Evolutionary conservation across 331 rosid species (phyloP).

Genomic region (Acacia pycnantha): DNA sequence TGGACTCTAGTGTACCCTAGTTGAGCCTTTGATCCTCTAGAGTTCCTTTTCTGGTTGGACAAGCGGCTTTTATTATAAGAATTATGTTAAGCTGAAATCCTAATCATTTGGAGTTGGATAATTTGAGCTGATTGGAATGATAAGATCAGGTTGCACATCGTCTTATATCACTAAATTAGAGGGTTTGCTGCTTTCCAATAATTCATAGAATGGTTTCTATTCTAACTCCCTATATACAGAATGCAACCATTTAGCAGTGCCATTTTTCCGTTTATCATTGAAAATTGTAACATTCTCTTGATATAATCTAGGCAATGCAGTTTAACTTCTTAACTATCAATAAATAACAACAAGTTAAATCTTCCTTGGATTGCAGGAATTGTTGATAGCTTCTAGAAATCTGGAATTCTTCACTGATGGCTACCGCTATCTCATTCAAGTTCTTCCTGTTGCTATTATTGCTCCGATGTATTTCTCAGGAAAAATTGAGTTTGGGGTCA

Average conservation of each 20-base stretch:
- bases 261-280: background rate
- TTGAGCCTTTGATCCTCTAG: background rate
- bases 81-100: background rate
- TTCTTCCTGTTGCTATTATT: slow-evolving; percentile 98
- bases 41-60: background rate
- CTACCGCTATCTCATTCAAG: slow-evolving; percentile 87
- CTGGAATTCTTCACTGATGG: slow-evolving; percentile 94
- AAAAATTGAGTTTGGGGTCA: slow-evolving; percentile 96
- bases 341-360: background rate
- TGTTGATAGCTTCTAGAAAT: slow-evolving; percentile 91
- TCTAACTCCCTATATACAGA: background rate
- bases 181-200: background rate
- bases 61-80: too few species aligned
- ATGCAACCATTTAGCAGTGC: background rate
- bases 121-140: background rate
- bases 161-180: background rate
- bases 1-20: background rate
- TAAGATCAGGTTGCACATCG: background rate
- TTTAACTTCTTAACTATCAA: slow-evolving; percentile 6
- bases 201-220: background rate
- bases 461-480: slow-evolving; percentile 98
- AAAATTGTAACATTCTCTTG: background rate
- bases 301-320: background rate
- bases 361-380: slow-evolving; percentile 54
- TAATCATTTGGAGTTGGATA: background rate